These are phyloP conservation scores for Labyrinthula sp. DNA, from an alignment of 352 stramenopile genomes.

Conservation along the genomic window DNA sequence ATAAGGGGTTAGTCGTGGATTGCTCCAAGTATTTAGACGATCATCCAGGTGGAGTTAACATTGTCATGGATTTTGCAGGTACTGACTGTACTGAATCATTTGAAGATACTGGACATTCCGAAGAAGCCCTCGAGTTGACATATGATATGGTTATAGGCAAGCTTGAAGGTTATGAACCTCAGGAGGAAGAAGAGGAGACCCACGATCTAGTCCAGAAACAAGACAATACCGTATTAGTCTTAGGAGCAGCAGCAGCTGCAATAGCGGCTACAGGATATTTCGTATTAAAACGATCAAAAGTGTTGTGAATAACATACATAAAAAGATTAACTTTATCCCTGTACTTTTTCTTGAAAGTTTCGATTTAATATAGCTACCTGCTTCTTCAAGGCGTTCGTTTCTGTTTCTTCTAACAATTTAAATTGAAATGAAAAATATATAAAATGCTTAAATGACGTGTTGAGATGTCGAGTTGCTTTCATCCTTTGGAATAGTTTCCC, in stretches of 20 bases:
- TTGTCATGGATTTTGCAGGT: conserved; percentile 75
- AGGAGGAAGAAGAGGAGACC: no score
- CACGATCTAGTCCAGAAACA: no score
- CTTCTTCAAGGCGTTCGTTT: conserved; percentile 5
- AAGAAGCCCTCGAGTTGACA: conserved; percentile 67
- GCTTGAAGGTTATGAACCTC: no score
- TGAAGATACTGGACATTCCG: conserved; percentile 91
- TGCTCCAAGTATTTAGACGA: conserved; percentile 89
- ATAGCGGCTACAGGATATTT: no score
- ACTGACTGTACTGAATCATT: conserved; percentile 56
- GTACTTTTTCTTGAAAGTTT: conserved; percentile 11
- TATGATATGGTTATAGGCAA: no score
- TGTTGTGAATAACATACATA: no score
- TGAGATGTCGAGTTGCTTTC: conserved; percentile 77
- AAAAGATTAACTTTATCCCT: conserved; percentile 4
- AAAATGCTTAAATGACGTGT: conserved; percentile 95
- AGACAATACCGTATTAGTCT: no score
- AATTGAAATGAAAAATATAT: conserved; percentile 56
- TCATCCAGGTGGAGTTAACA: conserved; percentile 89
- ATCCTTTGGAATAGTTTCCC: conserved; percentile 78
- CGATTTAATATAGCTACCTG: no score
- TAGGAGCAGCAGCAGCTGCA: no score
- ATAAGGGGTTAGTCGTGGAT: conserved; percentile 77
- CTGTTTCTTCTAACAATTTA: conserved; percentile 18
- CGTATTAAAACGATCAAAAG: no score